Percentiles rank a stretch among this genome's conserved stretches.
Conservation (phyloP, 176 grass and related monocot species). For the Rhipidocladum racemiflorum region DNA sequence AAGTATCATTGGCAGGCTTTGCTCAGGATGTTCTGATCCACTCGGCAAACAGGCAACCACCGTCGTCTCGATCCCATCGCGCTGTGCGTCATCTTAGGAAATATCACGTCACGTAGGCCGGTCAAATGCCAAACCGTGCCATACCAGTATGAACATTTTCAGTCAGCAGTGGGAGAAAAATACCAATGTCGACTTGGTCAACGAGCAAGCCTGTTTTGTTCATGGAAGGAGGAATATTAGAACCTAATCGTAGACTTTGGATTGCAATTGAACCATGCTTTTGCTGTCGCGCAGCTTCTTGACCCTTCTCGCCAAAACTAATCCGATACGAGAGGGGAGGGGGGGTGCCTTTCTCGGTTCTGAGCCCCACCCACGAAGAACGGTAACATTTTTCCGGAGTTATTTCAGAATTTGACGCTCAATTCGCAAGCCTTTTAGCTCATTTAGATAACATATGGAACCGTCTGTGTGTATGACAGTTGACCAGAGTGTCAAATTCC, state of each 20-base stretch:
- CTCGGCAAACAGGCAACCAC: background rate
- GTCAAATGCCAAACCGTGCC: background rate
- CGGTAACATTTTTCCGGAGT: too few relatives aligned
- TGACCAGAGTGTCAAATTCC: too few relatives aligned
- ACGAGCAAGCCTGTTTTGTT: background rate
- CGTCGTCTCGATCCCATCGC: background rate
- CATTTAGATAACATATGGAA: too few relatives aligned
- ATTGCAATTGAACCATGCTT: background rate
- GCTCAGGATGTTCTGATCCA: constrained; percentile 12
- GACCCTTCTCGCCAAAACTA: background rate
- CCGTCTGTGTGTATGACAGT: too few relatives aligned
- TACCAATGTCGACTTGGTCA: background rate
- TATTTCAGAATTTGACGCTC: too few relatives aligned
- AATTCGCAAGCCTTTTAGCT: too few relatives aligned
- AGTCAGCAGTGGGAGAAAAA: constrained; percentile 24
- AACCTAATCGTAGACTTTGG: background rate
- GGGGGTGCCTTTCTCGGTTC: too few relatives aligned
- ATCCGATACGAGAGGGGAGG: background rate
- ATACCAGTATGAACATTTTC: constrained; percentile 17
- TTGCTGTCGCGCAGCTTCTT: background rate
- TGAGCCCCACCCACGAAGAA: background rate
- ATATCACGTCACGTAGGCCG: constrained; percentile 5
- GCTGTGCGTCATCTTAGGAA: constrained; percentile 13
- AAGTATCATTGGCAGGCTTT: background rate
- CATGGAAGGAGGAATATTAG: background rate